Evolutionary conservation across 2,329 filamentous ascomycete genomes (phyloP), one percentile per base, ranked within the genome.

Genomic region (Xylaria sp.): DNA sequence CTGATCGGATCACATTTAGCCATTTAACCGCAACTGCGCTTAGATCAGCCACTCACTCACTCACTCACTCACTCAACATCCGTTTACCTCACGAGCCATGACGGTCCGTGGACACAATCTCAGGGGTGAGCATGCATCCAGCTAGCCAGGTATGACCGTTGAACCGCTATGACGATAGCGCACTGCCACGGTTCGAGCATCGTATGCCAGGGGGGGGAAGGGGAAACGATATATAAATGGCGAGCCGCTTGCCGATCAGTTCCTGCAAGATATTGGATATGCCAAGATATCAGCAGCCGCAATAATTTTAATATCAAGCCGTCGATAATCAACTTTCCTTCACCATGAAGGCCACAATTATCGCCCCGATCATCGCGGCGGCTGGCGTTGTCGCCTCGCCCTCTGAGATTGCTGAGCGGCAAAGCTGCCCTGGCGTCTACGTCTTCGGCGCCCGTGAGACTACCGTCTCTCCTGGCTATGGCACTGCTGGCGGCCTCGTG

Each of bases 401-500:
- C 3, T 55, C 65, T 30, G 67, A 60, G 50, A 45, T 70, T 23
- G 60, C 41, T 8, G 64, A 64, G 48, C 66, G 65, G 15, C 64
- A 67, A 57, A 71, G 61, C 60, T 71, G 70, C 45, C 67, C 70
- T 15, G 41, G 32, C 34, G 28, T 72, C 55, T 71, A 70, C 58
- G 50, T 72, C 55, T 72, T 72, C 55, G 71, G 71, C 8, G 71
- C 71, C 2, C 71, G 71, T 30, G 71, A 72, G 67, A 72, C 69
- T 5, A 72, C 71, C 1, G 71, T 46, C 0, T 10, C 65, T 0
- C 32, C 67, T 1, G 71, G 71, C 1, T 72, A 62, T 34, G 71
- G 71, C 25, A 71, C 69, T 10, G 55, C 69, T 2, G 65, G 56
- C 2, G 69, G 67, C 2, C 67, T 72, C 18, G 71, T 72, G 6